phyloP scores from a whole-genome alignment of 192 early-diverging fungal species.

The Coemansia sp. region DNA sequence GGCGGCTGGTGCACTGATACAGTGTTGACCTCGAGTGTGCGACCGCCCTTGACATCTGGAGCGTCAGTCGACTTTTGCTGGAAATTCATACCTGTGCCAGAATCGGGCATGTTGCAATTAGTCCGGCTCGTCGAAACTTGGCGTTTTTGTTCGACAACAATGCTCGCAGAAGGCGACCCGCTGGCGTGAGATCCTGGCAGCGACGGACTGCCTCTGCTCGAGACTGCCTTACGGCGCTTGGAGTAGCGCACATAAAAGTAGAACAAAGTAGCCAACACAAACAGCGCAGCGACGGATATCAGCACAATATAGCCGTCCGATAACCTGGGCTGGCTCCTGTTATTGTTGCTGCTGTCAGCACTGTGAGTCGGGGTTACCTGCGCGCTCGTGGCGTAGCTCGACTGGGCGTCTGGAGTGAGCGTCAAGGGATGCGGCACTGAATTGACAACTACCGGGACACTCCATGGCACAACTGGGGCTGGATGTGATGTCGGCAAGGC shows the following conservation, averaged over 20 bases:
- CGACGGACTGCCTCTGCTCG: not conserved
- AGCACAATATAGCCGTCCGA: conserved; percentile 45
- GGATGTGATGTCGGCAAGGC: not conserved
- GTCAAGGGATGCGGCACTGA: not conserved
- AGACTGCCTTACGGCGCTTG: conserved; percentile 1
- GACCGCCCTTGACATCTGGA: not conserved
- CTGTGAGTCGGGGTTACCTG: not conserved
- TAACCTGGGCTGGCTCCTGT: conserved; percentile 8
- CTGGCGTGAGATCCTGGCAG: not conserved
- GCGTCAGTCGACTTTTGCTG: conserved; percentile 6
- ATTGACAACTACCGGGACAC: not conserved
- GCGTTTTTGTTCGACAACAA: conserved; percentile 6
- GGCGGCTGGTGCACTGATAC: not conserved
- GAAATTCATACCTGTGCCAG: conserved; percentile 32
- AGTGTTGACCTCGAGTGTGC: conserved; percentile 3
- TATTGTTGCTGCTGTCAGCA: conserved; percentile 2
- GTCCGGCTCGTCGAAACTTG: not conserved
- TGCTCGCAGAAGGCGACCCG: conserved; percentile 5
- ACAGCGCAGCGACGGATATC: conserved; percentile 32
- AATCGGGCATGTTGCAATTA: conserved; percentile 29
- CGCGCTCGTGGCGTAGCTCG: not conserved
- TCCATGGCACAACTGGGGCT: not conserved
- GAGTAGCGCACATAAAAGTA: conserved; percentile 42
- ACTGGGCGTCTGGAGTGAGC: not conserved
- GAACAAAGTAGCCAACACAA: conserved; percentile 27